phyloP scores from a whole-genome alignment of 176 grass and related monocot species.

The Pontederia crassipes region DNA sequence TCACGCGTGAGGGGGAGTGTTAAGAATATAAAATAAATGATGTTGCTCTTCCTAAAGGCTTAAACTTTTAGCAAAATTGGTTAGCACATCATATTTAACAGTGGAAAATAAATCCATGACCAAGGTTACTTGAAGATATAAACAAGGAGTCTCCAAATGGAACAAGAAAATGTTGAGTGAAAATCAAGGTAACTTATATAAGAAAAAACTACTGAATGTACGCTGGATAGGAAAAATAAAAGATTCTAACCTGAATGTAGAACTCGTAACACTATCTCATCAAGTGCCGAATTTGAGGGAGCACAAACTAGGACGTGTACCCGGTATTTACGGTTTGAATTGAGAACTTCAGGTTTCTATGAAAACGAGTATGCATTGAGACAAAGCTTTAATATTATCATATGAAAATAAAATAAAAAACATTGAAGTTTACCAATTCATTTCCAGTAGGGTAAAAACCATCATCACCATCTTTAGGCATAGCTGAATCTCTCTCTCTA shows the following conservation, averaged over 20 bases:
- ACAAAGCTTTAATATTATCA: neutral
- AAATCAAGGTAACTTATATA: neutral
- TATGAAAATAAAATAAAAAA: slow-evolving; percentile 16
- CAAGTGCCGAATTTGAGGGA: slow-evolving; percentile 94
- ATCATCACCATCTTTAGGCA: slow-evolving; percentile 92
- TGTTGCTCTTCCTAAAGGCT: too few relatives aligned
- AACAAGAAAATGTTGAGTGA: too few relatives aligned
- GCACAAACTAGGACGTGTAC: slow-evolving; percentile 94
- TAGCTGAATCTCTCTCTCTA: slow-evolving; percentile 89
- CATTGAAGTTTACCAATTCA: slow-evolving; percentile 57
- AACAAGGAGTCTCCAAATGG: too few relatives aligned
- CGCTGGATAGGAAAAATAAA: neutral
- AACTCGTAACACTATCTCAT: slow-evolving; percentile 92
- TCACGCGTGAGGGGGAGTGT: too few relatives aligned
- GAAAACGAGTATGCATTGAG: slow-evolving; percentile 3
- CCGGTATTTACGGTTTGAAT: slow-evolving; percentile 87
- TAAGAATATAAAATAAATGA: too few relatives aligned
- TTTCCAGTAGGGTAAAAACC: slow-evolving; percentile 94
- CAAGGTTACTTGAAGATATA: too few relatives aligned
- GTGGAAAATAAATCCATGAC: too few relatives aligned
- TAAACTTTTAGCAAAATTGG: too few relatives aligned
- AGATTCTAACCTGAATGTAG: slow-evolving; percentile 62
- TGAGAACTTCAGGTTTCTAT: slow-evolving; percentile 94
- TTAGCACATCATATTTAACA: too few relatives aligned
- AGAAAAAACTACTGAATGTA: neutral